A percentile compares a stretch with the other conserved stretches of the same genome.
Evolutionary conservation across 768 basidiomycete species (phyloP).

Genomic region (Tephrocybe sp.): DNA sequence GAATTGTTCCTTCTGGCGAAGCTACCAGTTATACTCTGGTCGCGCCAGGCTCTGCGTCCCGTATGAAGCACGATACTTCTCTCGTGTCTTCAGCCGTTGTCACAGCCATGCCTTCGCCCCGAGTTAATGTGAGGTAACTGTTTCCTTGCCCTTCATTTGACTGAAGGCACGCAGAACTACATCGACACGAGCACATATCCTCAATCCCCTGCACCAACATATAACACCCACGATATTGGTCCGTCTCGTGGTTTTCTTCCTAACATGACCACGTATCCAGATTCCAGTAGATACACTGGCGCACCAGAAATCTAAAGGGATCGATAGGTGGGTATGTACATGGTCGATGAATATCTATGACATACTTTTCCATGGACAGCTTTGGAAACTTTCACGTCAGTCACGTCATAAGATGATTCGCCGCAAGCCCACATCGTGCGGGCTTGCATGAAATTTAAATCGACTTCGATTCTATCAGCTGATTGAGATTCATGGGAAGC

Average conservation of each 20-base stretch:
- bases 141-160: not conserved
- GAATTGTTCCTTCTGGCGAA: slow-evolving; percentile 22
- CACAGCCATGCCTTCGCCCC: slow-evolving; percentile 24
- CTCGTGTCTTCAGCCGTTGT: slow-evolving; percentile 9
- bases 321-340: not conserved
- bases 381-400: not conserved
- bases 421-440: not conserved
- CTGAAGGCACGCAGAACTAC: slow-evolving; percentile 26
- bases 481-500: not conserved
- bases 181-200: slow-evolving; percentile 45
- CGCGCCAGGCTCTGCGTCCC: slow-evolving; percentile 7
- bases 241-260: slow-evolving; percentile 15
- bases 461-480: no score
- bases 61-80: slow-evolving; percentile 15
- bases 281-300: slow-evolving; percentile 27
- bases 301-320: slow-evolving; percentile 28
- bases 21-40: slow-evolving; percentile 13
- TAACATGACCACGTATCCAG: slow-evolving; percentile 19
- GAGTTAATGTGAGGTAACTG: slow-evolving; percentile 36
- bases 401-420: not conserved
- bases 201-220: slow-evolving; percentile 15
- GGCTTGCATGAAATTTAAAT: no score
- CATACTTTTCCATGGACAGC: slow-evolving; percentile 6
- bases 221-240: slow-evolving; percentile 8
- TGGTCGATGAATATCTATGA: not conserved